Evolutionary conservation across 2,329 filamentous ascomycete species (phyloP), one percentile per base, ranked within the genome.

Genomic region (Alternaria solani): DNA sequence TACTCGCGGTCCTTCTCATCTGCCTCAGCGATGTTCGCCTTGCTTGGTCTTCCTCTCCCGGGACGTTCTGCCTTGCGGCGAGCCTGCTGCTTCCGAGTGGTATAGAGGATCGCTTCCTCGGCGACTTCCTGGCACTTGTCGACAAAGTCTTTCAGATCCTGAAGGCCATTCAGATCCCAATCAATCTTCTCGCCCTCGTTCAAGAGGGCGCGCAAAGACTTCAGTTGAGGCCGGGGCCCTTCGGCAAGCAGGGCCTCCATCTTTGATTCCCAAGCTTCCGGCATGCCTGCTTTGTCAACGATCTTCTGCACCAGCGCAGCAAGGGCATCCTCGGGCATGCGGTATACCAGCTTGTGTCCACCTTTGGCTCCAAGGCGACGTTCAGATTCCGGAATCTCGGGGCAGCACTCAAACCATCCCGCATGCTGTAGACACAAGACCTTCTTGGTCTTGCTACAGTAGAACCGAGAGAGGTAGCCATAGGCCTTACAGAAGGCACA

Each of bases 111-210:
- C 66, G 95, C 95, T 81, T 98, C 94, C 73, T 98, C 95, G 64
- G 97, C 93, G 91, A 96, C 97, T 76, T 96, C 93, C 79, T 97
- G 96, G 83, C 95, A 98, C 73, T 92, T 90, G 70, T 97, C 93
- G 77, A 99, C 95, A 81, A 96, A 99, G 67, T 90, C 87, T 80
- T 89, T 91, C 69, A 99, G 85, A 70, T 92, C 87, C 70, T 91
- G 86, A 64, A 99, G 86, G 64, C 93, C 94, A 66, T 89, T 88
- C 63, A 99, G 86, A 59, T 93, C 90, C 83, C 92, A 96, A 59
- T 94, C 93, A 73, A 99, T 97, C 79, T 93, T 94, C 81, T 99
- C 95, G 78, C 95, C 95, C 84, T 99, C 95, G 75, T 90, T 90
- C 60, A 98, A 85, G 56, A 99, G 85, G 49, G 89, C 88, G 65